Conservation (phyloP, 345 rosid genomes). For the Hibiscus syriacus region DNA sequence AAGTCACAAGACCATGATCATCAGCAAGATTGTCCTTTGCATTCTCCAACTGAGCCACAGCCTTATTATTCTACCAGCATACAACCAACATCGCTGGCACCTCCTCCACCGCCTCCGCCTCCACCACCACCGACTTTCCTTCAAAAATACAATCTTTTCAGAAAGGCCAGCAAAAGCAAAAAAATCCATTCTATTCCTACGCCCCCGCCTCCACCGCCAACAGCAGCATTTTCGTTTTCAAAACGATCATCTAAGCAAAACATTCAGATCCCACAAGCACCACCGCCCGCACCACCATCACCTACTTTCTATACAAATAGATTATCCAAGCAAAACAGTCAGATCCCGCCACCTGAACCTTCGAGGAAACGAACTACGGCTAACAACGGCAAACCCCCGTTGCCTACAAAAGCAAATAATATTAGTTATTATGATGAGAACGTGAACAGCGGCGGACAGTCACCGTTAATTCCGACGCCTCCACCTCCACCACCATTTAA, state of each 20-base stretch:
- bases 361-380: conserved; percentile 7
- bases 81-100: conserved; percentile 46
- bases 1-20: conserved; percentile 23
- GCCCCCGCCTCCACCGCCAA: conserved; percentile 47
- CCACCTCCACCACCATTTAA: conserved; percentile 55
- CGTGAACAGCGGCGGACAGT: conserved; percentile 28
- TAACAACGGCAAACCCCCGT: conserved; percentile 49
- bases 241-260: conserved; percentile 26
- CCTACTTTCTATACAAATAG: no score
- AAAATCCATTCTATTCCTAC: conserved; percentile 52
- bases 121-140: conserved; percentile 48
- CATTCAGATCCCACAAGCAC: conserved; percentile 29
- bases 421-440: conserved; percentile 22
- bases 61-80: conserved; percentile 13
- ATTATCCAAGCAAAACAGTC: no score
- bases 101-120: conserved; percentile 61
- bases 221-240: conserved; percentile 27
- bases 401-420: conserved; percentile 32
- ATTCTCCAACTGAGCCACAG: conserved; percentile 12
- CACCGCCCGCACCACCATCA: no score
- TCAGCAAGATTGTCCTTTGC: conserved; percentile 10
- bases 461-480: conserved; percentile 43
- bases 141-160: conserved; percentile 31
- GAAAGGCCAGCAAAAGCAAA: conserved; percentile 58
- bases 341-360: conserved; percentile 18